Evolutionary conservation across 2,329 filamentous ascomycete species (phyloP), one percentile per base, ranked within the genome.

Genomic region (Trichothecium sympodiale): DNA sequence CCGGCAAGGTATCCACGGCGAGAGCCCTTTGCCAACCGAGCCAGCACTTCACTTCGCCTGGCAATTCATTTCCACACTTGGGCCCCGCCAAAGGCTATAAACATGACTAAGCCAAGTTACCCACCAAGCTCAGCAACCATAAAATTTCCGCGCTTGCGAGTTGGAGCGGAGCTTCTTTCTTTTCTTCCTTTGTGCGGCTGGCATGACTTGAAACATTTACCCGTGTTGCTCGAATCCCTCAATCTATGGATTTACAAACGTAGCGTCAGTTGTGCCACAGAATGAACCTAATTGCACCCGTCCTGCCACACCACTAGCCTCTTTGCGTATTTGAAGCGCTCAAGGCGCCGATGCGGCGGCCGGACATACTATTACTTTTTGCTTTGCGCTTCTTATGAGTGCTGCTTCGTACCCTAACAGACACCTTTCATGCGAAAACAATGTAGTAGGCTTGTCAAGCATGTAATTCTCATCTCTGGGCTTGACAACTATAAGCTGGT

Each of bases 221-320:
- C 80, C 80, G 77, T 83, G 80, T 87, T 87, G 80, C 81, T 82
- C 79, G 73, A 69, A 68, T 78, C 66, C 65, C 55, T 55, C 46
- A 56, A 54, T 50, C 60, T 62, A 77, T 69, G 67, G 65, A 70
- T 65, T 45, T 44, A 44, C 47, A 52, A 52, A 62, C 61, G 59
- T 50, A 77, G 81, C 79, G 82, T 87, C 82, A 77, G 74, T 81
- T 75, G 71, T 74, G 78, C 76, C 79, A 71, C 73, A 88, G 82
- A 84, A 55, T 42, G 62, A 81, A 64, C 62, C 71, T 69, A 83
- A 89, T 89, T 87, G 81, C 81, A 84, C 65, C 59, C 67, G 61
- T 67, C 63, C 68, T 60, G 63, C 56, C 62, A 62, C 60, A 62
- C 64, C 67, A 65, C 56, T 63, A 55, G 54, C 46, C n/a, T 53